phyloP scores from a whole-genome alignment of 768 basidiomycete genomes.

The Suillus placidus region DNA sequence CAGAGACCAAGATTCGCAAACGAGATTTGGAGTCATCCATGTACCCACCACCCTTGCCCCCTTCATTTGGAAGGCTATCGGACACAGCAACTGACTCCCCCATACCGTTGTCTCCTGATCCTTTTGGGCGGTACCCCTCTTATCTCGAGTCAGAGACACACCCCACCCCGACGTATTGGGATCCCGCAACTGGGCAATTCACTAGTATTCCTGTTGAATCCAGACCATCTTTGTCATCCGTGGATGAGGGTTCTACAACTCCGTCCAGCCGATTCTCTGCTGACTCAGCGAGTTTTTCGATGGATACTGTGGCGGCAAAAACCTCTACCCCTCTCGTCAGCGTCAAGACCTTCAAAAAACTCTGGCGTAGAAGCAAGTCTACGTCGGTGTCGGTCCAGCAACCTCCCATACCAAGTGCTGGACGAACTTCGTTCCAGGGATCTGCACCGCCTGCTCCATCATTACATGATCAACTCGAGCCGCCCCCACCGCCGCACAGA shows the following conservation, averaged over 20 bases:
- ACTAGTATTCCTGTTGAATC: conserved; percentile 23
- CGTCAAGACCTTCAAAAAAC: conserved; percentile 70
- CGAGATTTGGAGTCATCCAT: conserved; percentile 53
- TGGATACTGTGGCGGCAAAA: conserved; percentile 37
- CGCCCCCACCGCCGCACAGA: conserved; percentile 30
- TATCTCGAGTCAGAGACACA: conserved; percentile 34
- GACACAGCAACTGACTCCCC: conserved; percentile 48
- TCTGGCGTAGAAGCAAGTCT: conserved; percentile 76
- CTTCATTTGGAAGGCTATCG: conserved; percentile 28
- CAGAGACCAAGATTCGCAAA: conserved; percentile 51
- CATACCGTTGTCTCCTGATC: conserved; percentile 84
- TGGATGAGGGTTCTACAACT: conserved; percentile 25
- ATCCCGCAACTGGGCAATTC: conserved; percentile 32
- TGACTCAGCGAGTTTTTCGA: conserved; percentile 56
- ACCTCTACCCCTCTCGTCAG: conserved; percentile 58
- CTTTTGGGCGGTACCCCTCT: conserved; percentile 75
- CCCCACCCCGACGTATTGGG: conserved; percentile 48
- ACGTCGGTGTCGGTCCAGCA: conserved; percentile 39
- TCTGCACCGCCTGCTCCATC: conserved; percentile 33
- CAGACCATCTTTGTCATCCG: conserved; percentile 29
- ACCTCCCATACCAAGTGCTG: conserved; percentile 38
- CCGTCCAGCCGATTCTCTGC: conserved; percentile 74
- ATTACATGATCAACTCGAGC: conserved; percentile 32
- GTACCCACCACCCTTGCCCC: conserved; percentile 45
- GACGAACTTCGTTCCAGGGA: conserved; percentile 39